Base-by-base conservation (phyloP, 1,284 basidiomycete genomes). In the Omphalotus olearius region DNA sequence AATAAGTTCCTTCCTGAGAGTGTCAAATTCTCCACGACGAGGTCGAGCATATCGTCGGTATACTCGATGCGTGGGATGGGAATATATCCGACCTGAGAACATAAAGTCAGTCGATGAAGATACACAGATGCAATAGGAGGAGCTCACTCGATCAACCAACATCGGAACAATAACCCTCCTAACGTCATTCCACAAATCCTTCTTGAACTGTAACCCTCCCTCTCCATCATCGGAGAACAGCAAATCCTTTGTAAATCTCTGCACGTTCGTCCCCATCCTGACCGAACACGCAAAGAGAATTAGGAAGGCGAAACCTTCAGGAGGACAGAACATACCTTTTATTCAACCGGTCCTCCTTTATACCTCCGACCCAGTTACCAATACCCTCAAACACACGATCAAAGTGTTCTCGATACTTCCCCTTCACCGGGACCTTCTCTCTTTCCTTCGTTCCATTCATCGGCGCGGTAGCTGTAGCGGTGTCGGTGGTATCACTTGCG, bases 41-140 rank as follows among this genome's bases (percentile, higher is more conserved):
- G 76, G 60, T 95, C 93, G 57, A 93, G 68, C n/a, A 78, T 67
- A 47, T 88, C 83, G 65, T 94, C 91, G n/a, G 84, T 85, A 72
- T 93, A 95, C 69, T 97, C 93, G 67, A 93, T 83, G 43, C 91
- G 83, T 0, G 91, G 93, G 58, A 97, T 93, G 20, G 95, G 95
- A 51, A 98, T 70, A 67, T 93, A 93, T 18, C 92, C 92, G 56
- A 93, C 75, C 80, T 88, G 17, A 35, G 35, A 28, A n/a, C 14
- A n/a, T n/a, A n/a, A n/a, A n/a, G n/a, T n/a, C n/a, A n/a, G n/a
- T n/a, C n/a, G n/a, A n/a, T n/a, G n/a, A n/a, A n/a, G n/a, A n/a
- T n/a, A n/a, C n/a, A n/a, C n/a, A n/a, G n/a, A n/a, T n/a, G n/a
- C n/a, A n/a, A n/a, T n/a, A n/a, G n/a, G n/a, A n/a, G n/a, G n/a